Evolutionary conservation across 2,329 filamentous ascomycete genomes (phyloP).

Genomic region (Neofusicoccum laricinum): DNA sequence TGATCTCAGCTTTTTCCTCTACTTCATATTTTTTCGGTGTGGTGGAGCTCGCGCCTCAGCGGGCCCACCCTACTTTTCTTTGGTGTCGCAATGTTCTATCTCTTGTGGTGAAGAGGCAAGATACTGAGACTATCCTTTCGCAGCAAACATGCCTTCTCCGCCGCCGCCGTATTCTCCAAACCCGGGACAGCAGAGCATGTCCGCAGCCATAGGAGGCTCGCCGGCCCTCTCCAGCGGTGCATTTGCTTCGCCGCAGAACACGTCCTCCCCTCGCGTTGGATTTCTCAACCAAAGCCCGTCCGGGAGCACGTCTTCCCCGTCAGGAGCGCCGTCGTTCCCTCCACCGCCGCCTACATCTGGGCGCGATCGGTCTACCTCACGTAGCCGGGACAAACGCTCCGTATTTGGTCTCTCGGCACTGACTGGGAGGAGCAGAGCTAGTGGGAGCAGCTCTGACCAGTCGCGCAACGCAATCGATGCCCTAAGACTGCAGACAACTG

Average conservation of each 20-base stretch:
- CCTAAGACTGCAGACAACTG: slow-evolving; percentile 37
- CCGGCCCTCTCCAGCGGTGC: slow-evolving; percentile 34
- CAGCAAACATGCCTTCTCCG: slow-evolving; percentile 49
- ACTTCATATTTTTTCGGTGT: neutral
- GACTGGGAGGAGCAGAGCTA: slow-evolving; percentile 28
- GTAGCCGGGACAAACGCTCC: slow-evolving; percentile 31
- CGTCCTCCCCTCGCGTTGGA: slow-evolving; percentile 29
- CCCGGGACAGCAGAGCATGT: slow-evolving; percentile 37
- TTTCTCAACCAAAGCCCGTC: slow-evolving; percentile 28
- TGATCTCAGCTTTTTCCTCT: neutral
- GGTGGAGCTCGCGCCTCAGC: too few relatives aligned
- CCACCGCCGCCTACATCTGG: slow-evolving; percentile 33
- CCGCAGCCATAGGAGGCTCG: slow-evolving; percentile 25
- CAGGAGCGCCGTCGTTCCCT: slow-evolving; percentile 36
- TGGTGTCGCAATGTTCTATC: neutral
- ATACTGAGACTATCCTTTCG: slow-evolving; percentile 20
- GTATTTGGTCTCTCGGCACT: slow-evolving; percentile 41
- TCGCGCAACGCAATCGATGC: slow-evolving; percentile 36
- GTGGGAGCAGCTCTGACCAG: neutral
- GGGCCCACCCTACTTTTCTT: neutral
- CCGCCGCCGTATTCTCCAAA: slow-evolving; percentile 49
- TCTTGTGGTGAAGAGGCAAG: neutral
- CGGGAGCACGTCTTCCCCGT: slow-evolving; percentile 26
- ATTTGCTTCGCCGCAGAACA: slow-evolving; percentile 24
- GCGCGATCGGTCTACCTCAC: slow-evolving; percentile 36